phyloP scores from a whole-genome alignment of 2,329 filamentous ascomycete species.

The Dactylellina cionopaga region DNA sequence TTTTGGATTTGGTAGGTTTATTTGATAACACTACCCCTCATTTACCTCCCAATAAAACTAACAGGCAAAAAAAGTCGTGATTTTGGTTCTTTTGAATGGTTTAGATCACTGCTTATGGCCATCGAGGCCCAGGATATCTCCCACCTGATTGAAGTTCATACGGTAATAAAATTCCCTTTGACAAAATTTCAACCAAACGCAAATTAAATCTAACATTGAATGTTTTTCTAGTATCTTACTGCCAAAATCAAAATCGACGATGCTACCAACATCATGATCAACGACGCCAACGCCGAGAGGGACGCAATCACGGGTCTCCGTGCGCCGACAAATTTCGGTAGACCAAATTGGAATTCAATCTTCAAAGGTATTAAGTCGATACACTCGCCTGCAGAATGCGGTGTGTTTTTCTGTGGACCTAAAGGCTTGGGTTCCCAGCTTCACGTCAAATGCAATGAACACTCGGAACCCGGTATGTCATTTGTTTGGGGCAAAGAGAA shows the following conservation, averaged over 20 bases:
- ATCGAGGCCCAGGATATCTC: slow-evolving; percentile 88
- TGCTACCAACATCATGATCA: slow-evolving; percentile 92
- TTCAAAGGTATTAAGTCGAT: slow-evolving; percentile 85
- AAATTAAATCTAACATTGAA: not conserved
- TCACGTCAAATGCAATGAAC: slow-evolving; percentile 88
- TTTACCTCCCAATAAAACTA: not conserved
- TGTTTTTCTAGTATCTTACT: slow-evolving; percentile 71
- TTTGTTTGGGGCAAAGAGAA: slow-evolving; percentile 67
- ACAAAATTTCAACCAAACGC: slow-evolving; percentile 58
- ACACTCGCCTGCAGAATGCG: slow-evolving; percentile 76
- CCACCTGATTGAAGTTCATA: slow-evolving; percentile 87
- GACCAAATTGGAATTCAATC: slow-evolving; percentile 91
- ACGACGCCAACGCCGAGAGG: slow-evolving; percentile 83
- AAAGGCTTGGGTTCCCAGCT: slow-evolving; percentile 79
- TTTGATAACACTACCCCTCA: not conserved
- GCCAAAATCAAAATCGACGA: slow-evolving; percentile 87
- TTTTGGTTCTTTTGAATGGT: slow-evolving; percentile 90
- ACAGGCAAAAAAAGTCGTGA: slow-evolving; percentile 72
- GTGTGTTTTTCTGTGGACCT: slow-evolving; percentile 86
- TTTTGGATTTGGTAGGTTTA: slow-evolving; percentile 73
- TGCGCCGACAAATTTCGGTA: slow-evolving; percentile 84
- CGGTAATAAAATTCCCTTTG: slow-evolving; percentile 64
- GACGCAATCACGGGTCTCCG: slow-evolving; percentile 85
- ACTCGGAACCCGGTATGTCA: slow-evolving; percentile 80
- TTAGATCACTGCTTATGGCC: slow-evolving; percentile 81